Evolutionary conservation across 2,329 filamentous ascomycete species (phyloP), one percentile per base, ranked within the genome.

Genomic region (Penicillium sp.): DNA sequence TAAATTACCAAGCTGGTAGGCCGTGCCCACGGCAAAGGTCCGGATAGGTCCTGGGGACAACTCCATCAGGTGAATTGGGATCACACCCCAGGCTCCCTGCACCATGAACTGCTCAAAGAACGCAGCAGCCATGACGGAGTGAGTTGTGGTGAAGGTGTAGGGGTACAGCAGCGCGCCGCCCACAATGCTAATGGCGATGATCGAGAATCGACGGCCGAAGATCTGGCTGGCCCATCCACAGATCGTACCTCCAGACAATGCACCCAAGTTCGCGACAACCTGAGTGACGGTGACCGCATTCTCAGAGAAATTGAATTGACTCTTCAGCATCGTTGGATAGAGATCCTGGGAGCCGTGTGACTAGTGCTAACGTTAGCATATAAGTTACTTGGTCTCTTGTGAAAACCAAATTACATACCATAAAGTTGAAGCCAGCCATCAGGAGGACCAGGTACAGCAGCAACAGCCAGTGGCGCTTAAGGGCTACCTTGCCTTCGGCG

Each of bases 371-470:
- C 27, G 50, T 69, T 49, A 64, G 59, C 39, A 37, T 21, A 16
- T 21, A 13, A 4, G 3, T n/a, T 26, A 19, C 11, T 53, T 29
- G 5, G 14, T 29, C 19, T 3, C 16, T 29, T 3, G 10, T 10
- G 9, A 37, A 4, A 42, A 14, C 9, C 11, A 33, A 4, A 11
- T 42, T 14, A 50, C 70, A 56, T 64, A 80, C 77, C 89, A 95
- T 92, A 71, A 95, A 96, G 77, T 96, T 96, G 80, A 96, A 95
- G 4, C 91, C 91, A 1, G 91, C 88, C 91, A 96, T 96, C 39
- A 96, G 80, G 21, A 96, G 79, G 7, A 96, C 90, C 56, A 96
- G 80, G 75, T 96, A 96, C 35, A 87, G 78, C 55, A 96, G 80
- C 2, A 96, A 75, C 14, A 91, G 62, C 92, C 92, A 96, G 74